Evolutionary conservation across 768 basidiomycete species (phyloP), one percentile per base, ranked within the genome.

Genomic region (Rhizopogon rudus): DNA sequence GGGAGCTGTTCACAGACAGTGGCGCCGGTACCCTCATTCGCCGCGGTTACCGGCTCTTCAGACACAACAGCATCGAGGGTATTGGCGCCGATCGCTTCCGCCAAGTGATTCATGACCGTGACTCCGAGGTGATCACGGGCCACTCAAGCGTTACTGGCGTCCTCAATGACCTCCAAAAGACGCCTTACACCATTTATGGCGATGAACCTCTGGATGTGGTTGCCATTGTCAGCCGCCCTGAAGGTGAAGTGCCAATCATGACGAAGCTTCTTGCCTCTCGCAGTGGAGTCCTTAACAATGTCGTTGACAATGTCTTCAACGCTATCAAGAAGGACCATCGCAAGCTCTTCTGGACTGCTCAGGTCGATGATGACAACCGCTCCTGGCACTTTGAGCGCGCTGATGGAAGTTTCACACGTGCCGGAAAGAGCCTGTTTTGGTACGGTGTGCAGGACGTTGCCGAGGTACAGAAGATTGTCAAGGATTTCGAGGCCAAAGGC

Each of bases 331-430:
- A 93, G 76, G 93, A 98, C 68, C 89, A 98, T 73, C 83, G 86
- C 59, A 82, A 83, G 56, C 81, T 99, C 40, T 97, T 99, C 80
- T 98, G 97, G 97, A 98, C 95, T n/a, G 88, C 93, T 0, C 89
- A 88, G 61, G 87, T 87, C 4, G 94, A 98, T 60, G 96, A 98
- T 68, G 96, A 98, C 74, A 95, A 97, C 73, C 85, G 95, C 40
- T 82, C 88, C 3, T 99, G 97, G 97, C 96, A 99, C 75, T 99
- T 98, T 64, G 96, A 99, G 76, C 86, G 94, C 53, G 93, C 97
- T 0, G 95, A 98, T 62, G 97, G 97, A 1, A 93, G 91, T 71
- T 99, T 99, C 77, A 96, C 94, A 16, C 81, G 97, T 40, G 91
- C 91, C 16, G 95, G 96, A 17, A 86, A 86, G 72, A 94, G 87